Percentiles rank a stretch among this genome's conserved stretches.
Conservation (phyloP, 73 alveolate genomes). For the Effrenium voratum region DNA sequence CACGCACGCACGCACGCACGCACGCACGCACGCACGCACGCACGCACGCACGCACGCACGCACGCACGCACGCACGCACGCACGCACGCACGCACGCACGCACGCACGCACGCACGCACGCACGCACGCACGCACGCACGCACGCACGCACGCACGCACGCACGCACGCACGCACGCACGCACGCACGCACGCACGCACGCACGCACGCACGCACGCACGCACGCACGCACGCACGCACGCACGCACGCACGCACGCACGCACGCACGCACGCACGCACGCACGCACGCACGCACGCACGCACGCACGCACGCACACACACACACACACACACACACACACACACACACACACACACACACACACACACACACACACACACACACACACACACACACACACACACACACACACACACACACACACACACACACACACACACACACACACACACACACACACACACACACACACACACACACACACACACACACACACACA, state of each 20-base stretch:
- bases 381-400: constrained; percentile 4
- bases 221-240: no score
- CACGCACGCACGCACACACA: not conserved
- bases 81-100: no score
- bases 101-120: no score
- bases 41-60: no score
- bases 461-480: not conserved
- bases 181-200: no score
- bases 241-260: constrained; percentile 15
- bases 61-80: no score
- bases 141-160: no score
- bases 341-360: constrained; percentile 4
- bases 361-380: constrained; percentile 4
- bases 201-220: no score
- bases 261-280: constrained; percentile 15
- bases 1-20: no score
- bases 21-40: no score
- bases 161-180: no score
- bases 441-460: not conserved
- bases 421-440: constrained; percentile 4
- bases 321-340: constrained; percentile 4
- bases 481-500: not conserved
- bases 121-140: no score
- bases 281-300: not conserved
- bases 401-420: constrained; percentile 4